Evolutionary conservation across 306 rosid species (phyloP).

Genomic region (Trifolium dubium): DNA sequence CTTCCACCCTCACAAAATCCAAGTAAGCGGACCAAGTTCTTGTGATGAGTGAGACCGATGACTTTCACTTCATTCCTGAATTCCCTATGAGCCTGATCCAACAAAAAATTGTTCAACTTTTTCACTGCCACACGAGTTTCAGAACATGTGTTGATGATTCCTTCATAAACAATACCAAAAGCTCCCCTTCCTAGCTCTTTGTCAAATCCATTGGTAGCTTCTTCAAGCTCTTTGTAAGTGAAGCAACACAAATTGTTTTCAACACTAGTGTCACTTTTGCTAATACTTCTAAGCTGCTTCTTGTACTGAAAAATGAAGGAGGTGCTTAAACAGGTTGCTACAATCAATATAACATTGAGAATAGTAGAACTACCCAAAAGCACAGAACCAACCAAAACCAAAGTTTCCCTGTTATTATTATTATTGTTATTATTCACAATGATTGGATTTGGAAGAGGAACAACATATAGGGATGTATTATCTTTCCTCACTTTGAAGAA

Average conservation of each 20-base stretch:
- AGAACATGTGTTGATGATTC: too few relatives aligned
- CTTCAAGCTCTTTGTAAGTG: slow-evolving; percentile 45
- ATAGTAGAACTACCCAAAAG: slow-evolving; percentile 52
- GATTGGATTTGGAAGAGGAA: slow-evolving; percentile 4
- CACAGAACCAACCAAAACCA: slow-evolving; percentile 42
- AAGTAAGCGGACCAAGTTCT: slow-evolving; percentile 47
- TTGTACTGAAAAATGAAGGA: slow-evolving; percentile 18
- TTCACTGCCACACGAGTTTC: too few relatives aligned
- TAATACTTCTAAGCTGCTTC: slow-evolving; percentile 30
- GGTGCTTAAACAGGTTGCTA: slow-evolving; percentile 28
- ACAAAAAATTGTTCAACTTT: slow-evolving; percentile 30
- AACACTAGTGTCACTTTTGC: not conserved
- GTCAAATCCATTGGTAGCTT: slow-evolving; percentile 39
- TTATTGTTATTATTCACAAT: slow-evolving; percentile 27
- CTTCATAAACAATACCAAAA: not conserved
- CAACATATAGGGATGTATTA: slow-evolving; percentile 18
- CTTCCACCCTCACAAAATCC: slow-evolving; percentile 41
- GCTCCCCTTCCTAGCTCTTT: not conserved
- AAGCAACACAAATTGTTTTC: slow-evolving; percentile 45
- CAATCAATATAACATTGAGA: slow-evolving; percentile 41
- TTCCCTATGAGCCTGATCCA: slow-evolving; percentile 52
- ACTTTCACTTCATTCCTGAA: slow-evolving; percentile 49
- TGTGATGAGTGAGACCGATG: slow-evolving; percentile 51
- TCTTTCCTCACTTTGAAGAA: slow-evolving; percentile 52
- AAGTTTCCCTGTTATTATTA: slow-evolving; percentile 27